phyloP scores from a whole-genome alignment of 495 filamentous ascomycete genomes.

The Hypoxylon intermedium region DNA sequence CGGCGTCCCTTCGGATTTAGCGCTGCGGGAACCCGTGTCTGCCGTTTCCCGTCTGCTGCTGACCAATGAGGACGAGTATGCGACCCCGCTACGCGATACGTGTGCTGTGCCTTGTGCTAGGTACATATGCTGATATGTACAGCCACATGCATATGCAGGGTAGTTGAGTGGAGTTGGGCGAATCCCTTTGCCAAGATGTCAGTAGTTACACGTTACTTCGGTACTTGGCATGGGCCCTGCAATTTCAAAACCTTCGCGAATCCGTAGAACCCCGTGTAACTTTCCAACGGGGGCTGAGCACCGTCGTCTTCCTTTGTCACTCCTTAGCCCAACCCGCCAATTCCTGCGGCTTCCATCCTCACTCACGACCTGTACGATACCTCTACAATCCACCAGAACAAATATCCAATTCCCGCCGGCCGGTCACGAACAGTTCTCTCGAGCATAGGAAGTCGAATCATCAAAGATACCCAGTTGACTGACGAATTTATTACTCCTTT shows the following conservation, averaged over 20 bases:
- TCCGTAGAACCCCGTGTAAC: constrained; percentile 7
- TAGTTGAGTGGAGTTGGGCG: background rate
- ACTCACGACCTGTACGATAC: constrained; percentile 6
- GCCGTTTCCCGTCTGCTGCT: background rate
- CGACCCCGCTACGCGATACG: background rate
- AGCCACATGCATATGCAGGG: background rate
- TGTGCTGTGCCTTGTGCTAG: too few species aligned
- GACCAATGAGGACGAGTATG: background rate
- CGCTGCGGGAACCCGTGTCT: background rate
- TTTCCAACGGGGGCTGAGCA: constrained; percentile 34
- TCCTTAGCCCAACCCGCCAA: background rate
- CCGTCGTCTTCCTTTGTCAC: constrained; percentile 1
- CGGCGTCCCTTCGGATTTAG: background rate
- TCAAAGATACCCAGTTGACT: background rate
- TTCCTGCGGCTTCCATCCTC: constrained; percentile 4
- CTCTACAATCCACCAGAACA: constrained; percentile 1
- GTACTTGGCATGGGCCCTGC: constrained; percentile 12
- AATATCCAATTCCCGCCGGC: constrained; percentile 29
- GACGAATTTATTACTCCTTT: background rate
- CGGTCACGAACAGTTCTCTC: constrained; percentile 14
- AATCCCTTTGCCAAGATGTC: background rate
- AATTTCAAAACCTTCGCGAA: constrained; percentile 38
- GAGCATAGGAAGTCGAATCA: background rate
- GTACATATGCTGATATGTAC: background rate
- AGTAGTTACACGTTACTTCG: background rate